Evolutionary conservation across 2,329 filamentous ascomycete genomes (phyloP).

Genomic region (Aureobasidium sp.): DNA sequence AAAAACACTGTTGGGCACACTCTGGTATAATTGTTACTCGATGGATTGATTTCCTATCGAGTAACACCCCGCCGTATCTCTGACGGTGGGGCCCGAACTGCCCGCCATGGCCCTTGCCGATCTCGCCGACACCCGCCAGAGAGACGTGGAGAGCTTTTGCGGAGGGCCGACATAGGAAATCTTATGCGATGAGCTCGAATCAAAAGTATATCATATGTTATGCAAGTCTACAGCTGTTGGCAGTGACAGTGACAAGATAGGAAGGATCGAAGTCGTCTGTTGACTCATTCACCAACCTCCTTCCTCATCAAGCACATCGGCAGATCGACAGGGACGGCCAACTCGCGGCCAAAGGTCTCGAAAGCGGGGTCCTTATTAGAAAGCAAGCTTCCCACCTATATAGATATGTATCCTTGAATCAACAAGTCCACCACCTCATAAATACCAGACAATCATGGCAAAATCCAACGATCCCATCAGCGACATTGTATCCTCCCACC

Average conservation of each 20-base stretch:
- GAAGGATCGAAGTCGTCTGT: not conserved
- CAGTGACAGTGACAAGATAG: not conserved
- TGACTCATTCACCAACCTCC: not conserved
- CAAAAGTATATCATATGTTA: not conserved
- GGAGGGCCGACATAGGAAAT: not conserved
- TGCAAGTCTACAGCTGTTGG: not conserved
- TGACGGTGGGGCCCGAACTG: not conserved
- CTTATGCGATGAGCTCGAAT: not conserved
- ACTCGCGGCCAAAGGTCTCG: not conserved
- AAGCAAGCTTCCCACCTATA: not conserved
- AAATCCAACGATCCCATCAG: not conserved
- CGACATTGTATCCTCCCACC: constrained; percentile 29
- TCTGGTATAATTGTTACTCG: constrained; percentile 11
- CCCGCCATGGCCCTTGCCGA: not conserved
- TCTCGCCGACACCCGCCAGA: not conserved
- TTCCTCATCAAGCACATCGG: not conserved
- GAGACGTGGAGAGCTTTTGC: not conserved
- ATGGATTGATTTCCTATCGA: constrained; percentile 14
- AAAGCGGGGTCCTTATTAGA: not conserved
- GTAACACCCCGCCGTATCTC: constrained; percentile 15
- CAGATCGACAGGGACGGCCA: constrained; percentile 7
- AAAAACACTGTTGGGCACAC: too few species aligned
- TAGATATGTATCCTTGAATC: not conserved
- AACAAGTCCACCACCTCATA: not conserved
- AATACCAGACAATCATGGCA: not conserved